Base-by-base conservation (phyloP, 805 yeast genomes). In the Ogataea parapolymorpha region DNA sequence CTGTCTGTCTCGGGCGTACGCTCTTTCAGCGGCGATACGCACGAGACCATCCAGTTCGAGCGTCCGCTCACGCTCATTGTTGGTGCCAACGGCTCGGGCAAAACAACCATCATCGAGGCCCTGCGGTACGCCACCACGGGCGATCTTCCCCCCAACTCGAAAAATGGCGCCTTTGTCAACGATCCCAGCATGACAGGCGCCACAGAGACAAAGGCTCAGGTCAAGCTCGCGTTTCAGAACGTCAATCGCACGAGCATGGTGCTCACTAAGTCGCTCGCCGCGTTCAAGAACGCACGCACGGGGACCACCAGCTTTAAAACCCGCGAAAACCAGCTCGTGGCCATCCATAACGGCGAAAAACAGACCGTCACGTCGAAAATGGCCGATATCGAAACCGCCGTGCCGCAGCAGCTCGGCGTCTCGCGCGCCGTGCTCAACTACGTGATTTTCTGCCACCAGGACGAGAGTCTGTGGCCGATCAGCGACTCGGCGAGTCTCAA, bases 391-490 rank as follows among this genome's bases (percentile, higher is more conserved):
- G 96, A 93, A 55, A 64, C 72, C 5, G 83, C 83, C 41, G 81
- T 93, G 27, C 97, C 98, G 1, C 70, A 74, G 17, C 81, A 80
- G 48, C 68, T 93, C 41, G 99, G 99, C 5, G 95, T 90, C 1
- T 85, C 96, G 0, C 77, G 79, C 44, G 85, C 98, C 0, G 79
- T 93, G 40, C 65, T 93, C 37, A 96, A 91, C 50, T 87, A 88
- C 59, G 99, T 93, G 30, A 82, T 91, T 1, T 93, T 93, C 63
- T 91, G 99, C 56, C 99, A 93, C 57, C 99, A 93, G 61, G 99
- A 93, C 56, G 99, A 93, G 45, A 82, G 91, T 53, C 63, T 88
- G 22, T 93, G 99, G 99, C 99, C 99, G 1, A 69, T 93, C 35
- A 78, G 90, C 51, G 99, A 93, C 62, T 95, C 99, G 1, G 73